A percentile compares a stretch with the other conserved stretches of the same genome.
These are phyloP conservation scores for Ophiostoma quercus DNA, from an alignment of 2,329 filamentous ascomycete genomes.

Conservation along the genomic window DNA sequence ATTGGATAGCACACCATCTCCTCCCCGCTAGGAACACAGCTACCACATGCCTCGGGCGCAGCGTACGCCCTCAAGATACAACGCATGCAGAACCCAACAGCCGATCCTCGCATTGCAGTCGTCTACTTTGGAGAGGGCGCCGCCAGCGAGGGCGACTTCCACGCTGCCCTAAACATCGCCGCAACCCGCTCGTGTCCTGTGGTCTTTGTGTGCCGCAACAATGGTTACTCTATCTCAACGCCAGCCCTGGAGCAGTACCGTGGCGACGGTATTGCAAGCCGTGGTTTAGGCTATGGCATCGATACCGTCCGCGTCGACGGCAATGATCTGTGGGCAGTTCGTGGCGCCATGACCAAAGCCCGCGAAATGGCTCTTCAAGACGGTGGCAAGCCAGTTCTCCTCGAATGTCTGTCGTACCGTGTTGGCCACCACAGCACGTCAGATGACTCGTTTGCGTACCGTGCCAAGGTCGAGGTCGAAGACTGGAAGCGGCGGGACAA, in stretches of 20 bases:
- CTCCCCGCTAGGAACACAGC: conserved; percentile 71
- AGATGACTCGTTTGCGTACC: conserved; percentile 95
- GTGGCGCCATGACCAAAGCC: conserved; percentile 64
- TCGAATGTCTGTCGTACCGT: conserved; percentile 98
- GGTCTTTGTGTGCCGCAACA: conserved; percentile 77
- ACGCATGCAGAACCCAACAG: conserved; percentile 57
- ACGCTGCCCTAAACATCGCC: conserved; percentile 75
- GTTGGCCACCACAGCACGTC: conserved; percentile 93
- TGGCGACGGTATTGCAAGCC: conserved; percentile 72
- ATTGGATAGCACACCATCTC: conserved; percentile 62
- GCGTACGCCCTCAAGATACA: conserved; percentile 76
- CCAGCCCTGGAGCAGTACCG: conserved; percentile 77
- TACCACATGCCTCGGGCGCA: conserved; percentile 72
- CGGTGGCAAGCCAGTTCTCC: conserved; percentile 75
- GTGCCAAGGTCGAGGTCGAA: conserved; percentile 84
- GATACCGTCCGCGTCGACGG: conserved; percentile 77
- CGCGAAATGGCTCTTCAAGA: conserved; percentile 71
- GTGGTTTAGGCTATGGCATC: conserved; percentile 76
- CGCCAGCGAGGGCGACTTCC: conserved; percentile 76
- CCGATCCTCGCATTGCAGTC: conserved; percentile 57
- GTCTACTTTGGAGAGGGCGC: conserved; percentile 82
- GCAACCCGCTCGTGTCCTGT: conserved; percentile 71
- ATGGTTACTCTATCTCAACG: conserved; percentile 75
- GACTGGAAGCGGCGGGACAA: conserved; percentile 62
- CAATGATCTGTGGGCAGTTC: conserved; percentile 74